Evolutionary conservation across 2,329 filamentous ascomycete species (phyloP).

Genomic region (Aspergillus ibericus): DNA sequence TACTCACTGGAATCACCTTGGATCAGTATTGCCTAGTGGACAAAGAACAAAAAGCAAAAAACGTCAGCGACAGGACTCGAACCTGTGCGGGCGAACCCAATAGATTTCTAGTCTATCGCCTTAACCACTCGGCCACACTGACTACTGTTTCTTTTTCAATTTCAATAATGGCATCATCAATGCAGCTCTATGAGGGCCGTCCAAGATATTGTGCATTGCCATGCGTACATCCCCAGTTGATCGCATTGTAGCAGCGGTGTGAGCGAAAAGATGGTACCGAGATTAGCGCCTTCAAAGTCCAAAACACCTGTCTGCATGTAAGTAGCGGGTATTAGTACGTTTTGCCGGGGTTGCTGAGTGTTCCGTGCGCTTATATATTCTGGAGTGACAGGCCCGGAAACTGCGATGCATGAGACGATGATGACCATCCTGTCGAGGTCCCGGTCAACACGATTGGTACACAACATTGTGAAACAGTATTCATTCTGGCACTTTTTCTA

Average conservation of each 20-base stretch:
- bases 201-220: no score
- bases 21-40: neutral
- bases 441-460: neutral
- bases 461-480: neutral
- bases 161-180: neutral
- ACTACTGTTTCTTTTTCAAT: neutral
- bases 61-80: conserved; percentile 20
- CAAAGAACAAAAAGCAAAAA: conserved; percentile 31
- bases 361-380: neutral
- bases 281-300: no score
- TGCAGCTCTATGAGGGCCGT: no score
- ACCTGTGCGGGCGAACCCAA: conserved; percentile 19
- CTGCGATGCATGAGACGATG: neutral
- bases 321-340: neutral
- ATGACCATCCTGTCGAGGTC: neutral
- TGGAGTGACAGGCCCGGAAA: neutral
- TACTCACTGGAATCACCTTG: no score
- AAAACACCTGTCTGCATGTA: no score
- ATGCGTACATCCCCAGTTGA: neutral
- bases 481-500: no score
- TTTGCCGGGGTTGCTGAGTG: neutral
- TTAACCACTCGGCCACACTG: conserved; percentile 3
- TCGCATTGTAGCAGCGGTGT: neutral
- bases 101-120: conserved; percentile 8
- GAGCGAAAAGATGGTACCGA: neutral